Evolutionary conservation across 192 early-diverging fungal species (phyloP).

Genomic region (Coemansia sp.): DNA sequence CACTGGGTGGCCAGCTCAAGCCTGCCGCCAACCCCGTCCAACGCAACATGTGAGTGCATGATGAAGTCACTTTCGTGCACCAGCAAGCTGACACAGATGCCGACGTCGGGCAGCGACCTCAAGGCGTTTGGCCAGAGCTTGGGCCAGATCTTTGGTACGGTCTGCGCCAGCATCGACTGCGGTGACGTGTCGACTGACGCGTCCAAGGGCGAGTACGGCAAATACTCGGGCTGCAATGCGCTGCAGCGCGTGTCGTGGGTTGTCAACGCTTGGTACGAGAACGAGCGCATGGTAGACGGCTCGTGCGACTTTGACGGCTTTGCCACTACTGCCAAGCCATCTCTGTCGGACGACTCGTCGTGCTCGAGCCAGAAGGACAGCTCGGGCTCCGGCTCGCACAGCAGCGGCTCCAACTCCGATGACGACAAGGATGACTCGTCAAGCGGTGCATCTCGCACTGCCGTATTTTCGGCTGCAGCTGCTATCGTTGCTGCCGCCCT

Average conservation of each 20-base stretch:
- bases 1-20: conserved; percentile 59
- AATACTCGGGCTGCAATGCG: conserved; percentile 50
- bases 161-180: conserved; percentile 46
- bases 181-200: conserved; percentile 33
- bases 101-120: conserved; percentile 24
- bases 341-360: conserved; percentile 29
- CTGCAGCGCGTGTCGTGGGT: conserved; percentile 51
- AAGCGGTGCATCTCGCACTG: conserved; percentile 1
- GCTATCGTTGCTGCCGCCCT: conserved; percentile 2
- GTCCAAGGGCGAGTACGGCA: conserved; percentile 42
- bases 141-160: conserved; percentile 35
- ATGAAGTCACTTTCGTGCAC: conserved; percentile 58
- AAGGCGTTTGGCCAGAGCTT: conserved; percentile 33
- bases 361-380: conserved; percentile 44
- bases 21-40: conserved; percentile 66
- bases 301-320: conserved; percentile 57
- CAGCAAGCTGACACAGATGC: conserved; percentile 22
- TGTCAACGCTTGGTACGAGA: conserved; percentile 51
- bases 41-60: conserved; percentile 66
- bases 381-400: not conserved
- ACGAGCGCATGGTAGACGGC: conserved; percentile 32
- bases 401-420: not conserved
- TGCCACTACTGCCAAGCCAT: conserved; percentile 23
- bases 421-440: not conserved
- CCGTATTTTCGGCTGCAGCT: not conserved